phyloP scores from a whole-genome alignment of 352 stramenopile species.

The Phytophthora uliginosa region DNA sequence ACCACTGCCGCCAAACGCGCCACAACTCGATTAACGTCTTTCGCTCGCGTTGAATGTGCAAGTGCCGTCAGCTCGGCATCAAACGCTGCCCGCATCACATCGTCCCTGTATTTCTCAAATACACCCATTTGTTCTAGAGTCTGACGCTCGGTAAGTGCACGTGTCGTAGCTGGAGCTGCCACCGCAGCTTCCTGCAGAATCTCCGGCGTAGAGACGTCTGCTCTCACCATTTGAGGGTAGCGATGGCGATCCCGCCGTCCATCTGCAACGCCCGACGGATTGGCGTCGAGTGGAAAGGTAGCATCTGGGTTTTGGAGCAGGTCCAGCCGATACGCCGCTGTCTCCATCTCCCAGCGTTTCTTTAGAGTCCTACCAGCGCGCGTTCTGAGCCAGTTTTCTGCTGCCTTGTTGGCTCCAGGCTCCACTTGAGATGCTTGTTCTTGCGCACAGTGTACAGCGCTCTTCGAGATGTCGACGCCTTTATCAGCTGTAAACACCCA shows the following conservation, averaged over 20 bases:
- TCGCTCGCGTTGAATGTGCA: no score
- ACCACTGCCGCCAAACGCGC: no score
- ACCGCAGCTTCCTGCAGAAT: not conserved
- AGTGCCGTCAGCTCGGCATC: no score
- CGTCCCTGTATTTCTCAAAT: no score
- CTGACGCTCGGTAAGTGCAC: no score
- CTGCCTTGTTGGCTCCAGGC: not conserved
- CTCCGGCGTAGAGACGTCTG: not conserved
- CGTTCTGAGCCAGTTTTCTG: slow-evolving; percentile 5
- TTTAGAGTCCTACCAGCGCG: not conserved
- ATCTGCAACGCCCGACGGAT: not conserved
- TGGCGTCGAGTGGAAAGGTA: not conserved
- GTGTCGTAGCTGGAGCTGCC: not conserved
- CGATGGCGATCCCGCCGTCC: not conserved
- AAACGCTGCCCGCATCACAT: no score
- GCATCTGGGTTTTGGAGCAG: not conserved
- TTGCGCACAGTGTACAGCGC: not conserved
- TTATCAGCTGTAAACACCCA: not conserved
- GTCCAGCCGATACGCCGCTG: not conserved
- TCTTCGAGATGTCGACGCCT: not conserved
- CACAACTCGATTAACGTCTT: no score
- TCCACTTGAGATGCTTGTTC: slow-evolving; percentile 6
- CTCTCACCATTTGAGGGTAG: slow-evolving; percentile 11
- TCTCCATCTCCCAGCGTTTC: not conserved
- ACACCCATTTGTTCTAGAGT: no score